These are phyloP conservation scores for Aechmea fasciata DNA, from an alignment of 176 grass and related monocot species.

Conservation along the genomic window DNA sequence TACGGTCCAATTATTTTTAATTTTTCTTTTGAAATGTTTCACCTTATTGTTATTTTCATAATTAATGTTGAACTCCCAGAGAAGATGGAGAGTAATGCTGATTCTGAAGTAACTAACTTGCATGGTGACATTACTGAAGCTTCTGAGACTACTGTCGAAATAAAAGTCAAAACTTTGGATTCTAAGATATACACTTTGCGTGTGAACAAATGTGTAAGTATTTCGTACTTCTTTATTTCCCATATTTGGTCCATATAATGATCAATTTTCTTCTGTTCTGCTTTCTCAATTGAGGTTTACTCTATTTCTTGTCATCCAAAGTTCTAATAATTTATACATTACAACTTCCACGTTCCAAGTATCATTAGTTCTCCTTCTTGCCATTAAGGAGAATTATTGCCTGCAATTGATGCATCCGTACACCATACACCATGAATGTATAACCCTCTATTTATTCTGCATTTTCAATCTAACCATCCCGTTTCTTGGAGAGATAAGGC, in stretches of 20 bases:
- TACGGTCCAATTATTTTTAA: too few relatives aligned
- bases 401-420: background rate
- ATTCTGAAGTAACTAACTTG: constrained; percentile 40
- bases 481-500: too few relatives aligned
- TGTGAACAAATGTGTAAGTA: constrained; percentile 87
- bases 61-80: background rate
- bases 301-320: background rate
- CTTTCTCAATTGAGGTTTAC: background rate
- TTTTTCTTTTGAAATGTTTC: background rate
- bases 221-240: constrained; percentile 13
- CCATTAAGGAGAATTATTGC: background rate
- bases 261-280: background rate
- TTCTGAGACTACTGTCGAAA: constrained; percentile 61
- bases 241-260: background rate
- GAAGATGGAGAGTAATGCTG: constrained; percentile 38
- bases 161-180: constrained; percentile 99
- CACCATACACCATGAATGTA: too few relatives aligned
- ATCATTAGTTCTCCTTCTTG: background rate
- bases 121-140: constrained; percentile 22
- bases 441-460: too few relatives aligned
- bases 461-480: too few relatives aligned
- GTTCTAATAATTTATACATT: background rate
- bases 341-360: background rate
- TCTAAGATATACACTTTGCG: constrained; percentile 85
- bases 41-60: background rate